Conservation (phyloP, 495 filamentous ascomycete species). For the Lichina pygmaea region DNA sequence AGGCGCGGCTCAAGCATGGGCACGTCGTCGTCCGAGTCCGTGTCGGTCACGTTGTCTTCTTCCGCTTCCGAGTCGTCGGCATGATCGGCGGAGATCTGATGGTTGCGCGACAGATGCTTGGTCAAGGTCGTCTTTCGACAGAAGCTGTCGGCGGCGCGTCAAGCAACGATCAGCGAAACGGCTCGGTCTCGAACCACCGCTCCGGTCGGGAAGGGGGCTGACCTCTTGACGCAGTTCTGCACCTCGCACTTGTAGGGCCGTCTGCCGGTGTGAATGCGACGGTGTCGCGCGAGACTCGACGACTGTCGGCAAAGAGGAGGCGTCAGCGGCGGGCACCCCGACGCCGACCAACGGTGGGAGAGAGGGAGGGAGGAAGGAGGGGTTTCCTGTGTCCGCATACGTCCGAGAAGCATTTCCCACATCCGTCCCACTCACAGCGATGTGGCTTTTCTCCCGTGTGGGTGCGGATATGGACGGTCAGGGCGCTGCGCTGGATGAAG, state of each 20-base stretch:
- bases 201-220: constrained; percentile 6
- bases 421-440: constrained; percentile 52
- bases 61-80: neutral
- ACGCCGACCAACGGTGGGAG: neutral
- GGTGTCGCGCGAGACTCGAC: constrained; percentile 64
- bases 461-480: constrained; percentile 66
- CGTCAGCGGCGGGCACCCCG: neutral
- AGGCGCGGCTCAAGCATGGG: no score
- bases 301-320: constrained; percentile 24
- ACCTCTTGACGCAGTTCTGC: constrained; percentile 61
- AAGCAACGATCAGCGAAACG: neutral
- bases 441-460: constrained; percentile 84
- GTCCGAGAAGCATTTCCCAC: constrained; percentile 67
- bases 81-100: constrained; percentile 25
- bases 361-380: neutral
- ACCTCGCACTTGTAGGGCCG: constrained; percentile 63
- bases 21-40: constrained; percentile 7
- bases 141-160: constrained; percentile 24
- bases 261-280: constrained; percentile 66
- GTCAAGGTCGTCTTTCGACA: constrained; percentile 74
- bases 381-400: constrained; percentile 16
- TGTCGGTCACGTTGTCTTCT: constrained; percentile 9
- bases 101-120: constrained; percentile 48
- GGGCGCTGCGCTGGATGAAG: constrained; percentile 71
- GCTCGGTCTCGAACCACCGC: neutral